Evolutionary conservation across 2,329 filamentous ascomycete genomes (phyloP).

Genomic region (Camillea tinctor): DNA sequence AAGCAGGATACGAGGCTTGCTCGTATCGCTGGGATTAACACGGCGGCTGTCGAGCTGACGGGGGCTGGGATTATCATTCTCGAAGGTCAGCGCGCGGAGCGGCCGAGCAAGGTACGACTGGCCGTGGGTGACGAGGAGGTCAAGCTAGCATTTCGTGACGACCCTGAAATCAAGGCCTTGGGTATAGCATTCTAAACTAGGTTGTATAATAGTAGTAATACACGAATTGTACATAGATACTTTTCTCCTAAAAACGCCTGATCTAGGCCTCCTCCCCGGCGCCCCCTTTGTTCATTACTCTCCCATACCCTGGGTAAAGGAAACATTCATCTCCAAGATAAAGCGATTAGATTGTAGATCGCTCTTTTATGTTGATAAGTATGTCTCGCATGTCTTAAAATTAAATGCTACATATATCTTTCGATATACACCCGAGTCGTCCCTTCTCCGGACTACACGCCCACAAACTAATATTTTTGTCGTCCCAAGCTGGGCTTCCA

Average conservation of each 20-base stretch:
- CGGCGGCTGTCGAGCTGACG: slow-evolving; percentile 77
- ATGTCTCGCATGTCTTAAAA: background rate
- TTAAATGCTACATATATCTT: background rate
- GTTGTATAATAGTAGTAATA: slow-evolving; percentile 7
- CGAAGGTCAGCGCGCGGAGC: slow-evolving; percentile 76
- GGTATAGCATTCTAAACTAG: slow-evolving; percentile 51
- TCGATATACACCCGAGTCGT: background rate
- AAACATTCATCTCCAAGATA: slow-evolving; percentile 10
- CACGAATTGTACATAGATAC: background rate
- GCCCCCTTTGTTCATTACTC: no score
- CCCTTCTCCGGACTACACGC: background rate
- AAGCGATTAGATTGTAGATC: background rate
- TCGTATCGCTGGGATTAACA: slow-evolving; percentile 48
- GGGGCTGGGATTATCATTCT: slow-evolving; percentile 86
- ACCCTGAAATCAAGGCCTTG: slow-evolving; percentile 79
- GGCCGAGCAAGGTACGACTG: slow-evolving; percentile 82
- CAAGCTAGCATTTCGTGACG: slow-evolving; percentile 81
- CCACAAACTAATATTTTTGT: slow-evolving; percentile 64
- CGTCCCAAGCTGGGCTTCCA: slow-evolving; percentile 83
- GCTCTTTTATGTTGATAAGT: background rate
- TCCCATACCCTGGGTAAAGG: no score
- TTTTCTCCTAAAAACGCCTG: background rate
- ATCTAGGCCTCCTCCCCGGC: background rate
- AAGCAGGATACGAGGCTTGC: slow-evolving; percentile 18
- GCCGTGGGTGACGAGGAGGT: slow-evolving; percentile 90